Conservation (phyloP, 306 rosid genomes). For the Cicer yamashitae region DNA sequence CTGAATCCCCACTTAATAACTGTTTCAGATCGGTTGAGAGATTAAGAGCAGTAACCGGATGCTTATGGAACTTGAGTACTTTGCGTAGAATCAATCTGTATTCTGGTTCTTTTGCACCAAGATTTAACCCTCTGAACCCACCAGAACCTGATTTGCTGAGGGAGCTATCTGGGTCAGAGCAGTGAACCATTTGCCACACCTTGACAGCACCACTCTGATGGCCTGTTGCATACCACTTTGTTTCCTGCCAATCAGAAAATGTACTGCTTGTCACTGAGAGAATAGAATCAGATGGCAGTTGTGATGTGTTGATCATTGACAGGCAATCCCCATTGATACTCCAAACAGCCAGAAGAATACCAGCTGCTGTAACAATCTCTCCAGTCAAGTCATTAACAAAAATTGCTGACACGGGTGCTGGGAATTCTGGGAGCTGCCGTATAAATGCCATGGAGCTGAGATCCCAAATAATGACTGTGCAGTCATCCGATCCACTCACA, state of each 20-base stretch:
- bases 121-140: conserved; percentile 58
- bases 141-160: conserved; percentile 60
- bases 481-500: conserved; percentile 96
- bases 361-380: conserved; percentile 96
- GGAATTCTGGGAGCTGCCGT: conserved; percentile 96
- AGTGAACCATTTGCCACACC: conserved; percentile 97
- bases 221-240: conserved; percentile 96
- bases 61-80: conserved; percentile 86
- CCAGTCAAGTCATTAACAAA: conserved; percentile 95
- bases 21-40: conserved; percentile 85
- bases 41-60: conserved; percentile 87
- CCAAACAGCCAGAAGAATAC: conserved; percentile 93
- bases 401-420: conserved; percentile 83
- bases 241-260: conserved; percentile 90
- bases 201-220: conserved; percentile 99
- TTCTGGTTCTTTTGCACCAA: conserved; percentile 69
- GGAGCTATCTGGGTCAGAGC: conserved; percentile 63
- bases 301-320: conserved; percentile 88
- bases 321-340: conserved; percentile 97
- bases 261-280: conserved; percentile 86
- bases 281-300: conserved; percentile 95
- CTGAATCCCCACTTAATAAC: conserved; percentile 90
- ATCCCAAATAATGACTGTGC: conserved; percentile 96
- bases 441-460: conserved; percentile 90
- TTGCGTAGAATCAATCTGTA: conserved; percentile 79